A percentile compares a stretch with the other conserved stretches of the same genome.
Evolutionary conservation across 331 rosid species (phyloP).

Genomic region (Spiraea crenata): DNA sequence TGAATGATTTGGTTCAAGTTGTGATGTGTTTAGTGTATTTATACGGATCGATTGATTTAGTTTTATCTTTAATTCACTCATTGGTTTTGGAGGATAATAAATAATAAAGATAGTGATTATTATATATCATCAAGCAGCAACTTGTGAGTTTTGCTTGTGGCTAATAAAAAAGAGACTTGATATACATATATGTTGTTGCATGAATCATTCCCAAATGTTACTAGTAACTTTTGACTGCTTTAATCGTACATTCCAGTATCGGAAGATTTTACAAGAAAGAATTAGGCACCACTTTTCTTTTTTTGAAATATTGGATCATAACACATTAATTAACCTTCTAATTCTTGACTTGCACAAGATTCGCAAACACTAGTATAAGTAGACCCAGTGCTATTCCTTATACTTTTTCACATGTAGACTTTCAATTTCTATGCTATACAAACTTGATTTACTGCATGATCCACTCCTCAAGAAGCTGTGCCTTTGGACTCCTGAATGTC

Average conservation of each 20-base stretch:
- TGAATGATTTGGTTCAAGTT: background rate
- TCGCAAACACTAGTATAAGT: background rate
- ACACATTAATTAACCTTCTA: background rate
- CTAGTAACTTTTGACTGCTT: too few species aligned
- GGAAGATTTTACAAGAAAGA: background rate
- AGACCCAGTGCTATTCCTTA: background rate
- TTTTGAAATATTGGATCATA: slow-evolving; percentile 1
- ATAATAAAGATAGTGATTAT: background rate
- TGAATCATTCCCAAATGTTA: too few species aligned
- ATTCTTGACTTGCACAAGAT: slow-evolving; percentile 1
- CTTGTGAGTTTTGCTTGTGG: too few species aligned
- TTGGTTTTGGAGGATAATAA: background rate
- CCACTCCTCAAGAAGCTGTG: slow-evolving; percentile 62
- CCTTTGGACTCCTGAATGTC: slow-evolving; percentile 76
- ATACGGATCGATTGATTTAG: background rate
- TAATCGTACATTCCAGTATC: too few species aligned
- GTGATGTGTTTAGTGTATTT: background rate
- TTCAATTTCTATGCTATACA: slow-evolving; percentile 25
- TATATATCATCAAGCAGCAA: too few species aligned
- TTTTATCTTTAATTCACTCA: slow-evolving; percentile 2
- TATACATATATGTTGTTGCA: too few species aligned
- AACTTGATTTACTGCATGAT: slow-evolving; percentile 2
- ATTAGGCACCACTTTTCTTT: background rate
- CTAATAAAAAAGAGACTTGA: too few species aligned
- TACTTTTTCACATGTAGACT: background rate